Evolutionary conservation across 306 rosid species (phyloP), one percentile per base, ranked within the genome.

Genomic region (Coriaria nepalensis): DNA sequence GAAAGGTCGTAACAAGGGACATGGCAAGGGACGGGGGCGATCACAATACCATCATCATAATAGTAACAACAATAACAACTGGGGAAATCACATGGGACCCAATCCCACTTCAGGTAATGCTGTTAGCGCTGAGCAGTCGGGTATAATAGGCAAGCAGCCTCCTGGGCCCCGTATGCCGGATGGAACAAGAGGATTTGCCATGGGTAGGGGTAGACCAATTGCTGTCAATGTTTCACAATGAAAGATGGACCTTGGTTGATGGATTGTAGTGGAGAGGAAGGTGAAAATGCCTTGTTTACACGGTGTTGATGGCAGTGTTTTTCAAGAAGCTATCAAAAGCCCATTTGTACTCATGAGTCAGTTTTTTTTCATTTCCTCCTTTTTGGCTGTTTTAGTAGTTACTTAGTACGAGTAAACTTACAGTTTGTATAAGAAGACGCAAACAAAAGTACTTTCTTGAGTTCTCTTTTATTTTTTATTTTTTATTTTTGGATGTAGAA

Each of bases 161-260:
- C 97, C 97, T 0, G 98, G 96, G 38, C 98, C 98, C 4, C 87
- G 98, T 8, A 90, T 90, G 98, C 98, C 98, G 0, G 94, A 90
- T 43, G 98, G 98, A 12, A 90, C 98, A 8, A 85, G 79, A 73
- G 98, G 98, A 61, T 90, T 90, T 61, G 77, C 87, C 5, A 65
- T 79, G 92, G 98, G 98, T 42, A 70, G 98, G 71, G 98, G 95
- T 50, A 90, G 76, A 75, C 79, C 76, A 4, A 46, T 83, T 44
- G 60, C 80, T 68, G 90, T 73, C 74, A 73, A 79, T 70, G 72
- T 72, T 71, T 68, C 70, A 34, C 70, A 64, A 69, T 56, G 13
- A 45, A 37, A 50, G 45, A 49, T 20, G 49, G 33, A 37, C 8
- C n/a, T n/a, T n/a, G n/a, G n/a, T n/a, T n/a, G n/a, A n/a, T n/a